Conservation (phyloP, 345 rosid species). For the Adansonia digitata region DNA sequence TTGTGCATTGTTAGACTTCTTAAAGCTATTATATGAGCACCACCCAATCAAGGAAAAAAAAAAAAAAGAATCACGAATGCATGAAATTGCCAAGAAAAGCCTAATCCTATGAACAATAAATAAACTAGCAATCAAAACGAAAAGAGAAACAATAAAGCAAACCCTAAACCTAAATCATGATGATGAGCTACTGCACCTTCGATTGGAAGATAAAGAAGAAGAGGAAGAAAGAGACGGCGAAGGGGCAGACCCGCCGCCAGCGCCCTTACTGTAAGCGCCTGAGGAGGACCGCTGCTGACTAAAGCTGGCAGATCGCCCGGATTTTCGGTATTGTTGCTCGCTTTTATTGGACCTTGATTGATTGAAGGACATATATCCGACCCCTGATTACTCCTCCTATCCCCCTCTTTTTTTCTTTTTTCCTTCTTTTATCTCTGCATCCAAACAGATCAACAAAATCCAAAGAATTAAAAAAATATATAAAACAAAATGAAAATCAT, state of each 20-base stretch:
- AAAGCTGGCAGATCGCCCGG: slow-evolving; percentile 70
- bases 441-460: slow-evolving; percentile 23
- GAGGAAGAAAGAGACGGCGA: slow-evolving; percentile 45
- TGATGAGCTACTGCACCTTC: slow-evolving; percentile 38
- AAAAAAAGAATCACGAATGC: background rate
- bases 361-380: slow-evolving; percentile 89
- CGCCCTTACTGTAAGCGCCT: slow-evolving; percentile 67
- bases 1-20: slow-evolving; percentile 67
- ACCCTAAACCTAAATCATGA: background rate
- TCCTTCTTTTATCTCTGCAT: slow-evolving; percentile 18
- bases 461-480: background rate
- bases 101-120: slow-evolving; percentile 5
- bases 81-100: background rate
- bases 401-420: background rate
- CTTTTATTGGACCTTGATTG: slow-evolving; percentile 80
- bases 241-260: slow-evolving; percentile 68
- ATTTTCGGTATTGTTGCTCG: slow-evolving; percentile 57
- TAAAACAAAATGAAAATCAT: background rate
- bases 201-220: slow-evolving; percentile 33
- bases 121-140: background rate
- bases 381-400: slow-evolving; percentile 29
- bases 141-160: background rate
- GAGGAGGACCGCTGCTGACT: slow-evolving; percentile 73
- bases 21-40: slow-evolving; percentile 34
- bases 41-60: background rate